phyloP scores from a whole-genome alignment of 1,284 basidiomycete genomes.

The Leccinum laetum region DNA sequence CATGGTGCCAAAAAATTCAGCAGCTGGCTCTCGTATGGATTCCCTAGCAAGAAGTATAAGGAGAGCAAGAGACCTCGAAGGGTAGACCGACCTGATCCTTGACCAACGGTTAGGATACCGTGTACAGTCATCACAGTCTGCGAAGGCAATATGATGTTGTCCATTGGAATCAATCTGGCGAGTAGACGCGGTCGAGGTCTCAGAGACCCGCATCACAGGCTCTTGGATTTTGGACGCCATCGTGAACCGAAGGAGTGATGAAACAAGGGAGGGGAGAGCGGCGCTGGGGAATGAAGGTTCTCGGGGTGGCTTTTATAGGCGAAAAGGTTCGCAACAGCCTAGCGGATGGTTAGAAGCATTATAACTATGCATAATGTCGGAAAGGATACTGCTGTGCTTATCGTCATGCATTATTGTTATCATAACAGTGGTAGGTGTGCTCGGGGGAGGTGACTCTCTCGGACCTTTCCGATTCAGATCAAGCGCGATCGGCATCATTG shows the following conservation, averaged over 20 bases:
- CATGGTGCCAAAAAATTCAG: slow-evolving; percentile 70
- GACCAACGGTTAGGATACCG: slow-evolving; percentile 57
- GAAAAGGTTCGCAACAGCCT: background rate
- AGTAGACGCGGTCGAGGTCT: slow-evolving; percentile 14
- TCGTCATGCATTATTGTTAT: background rate
- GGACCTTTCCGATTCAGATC: no score
- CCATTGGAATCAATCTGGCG: slow-evolving; percentile 6
- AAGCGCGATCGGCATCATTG: no score
- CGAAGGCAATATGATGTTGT: no score
- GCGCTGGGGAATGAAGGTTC: background rate
- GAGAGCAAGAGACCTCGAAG: background rate
- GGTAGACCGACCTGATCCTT: slow-evolving; percentile 47
- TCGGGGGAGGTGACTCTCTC: no score
- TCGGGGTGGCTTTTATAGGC: slow-evolving; percentile 24
- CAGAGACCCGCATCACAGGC: slow-evolving; percentile 16
- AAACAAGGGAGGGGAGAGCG: slow-evolving; percentile 1
- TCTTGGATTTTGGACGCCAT: slow-evolving; percentile 25
- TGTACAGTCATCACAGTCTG: slow-evolving; percentile 26
- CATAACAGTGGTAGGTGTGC: background rate
- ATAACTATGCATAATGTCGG: background rate
- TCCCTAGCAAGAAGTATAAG: slow-evolving; percentile 29
- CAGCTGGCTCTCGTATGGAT: slow-evolving; percentile 58
- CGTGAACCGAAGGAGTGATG: background rate
- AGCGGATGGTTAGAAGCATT: background rate
- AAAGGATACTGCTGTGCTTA: background rate